These are phyloP conservation scores for Cordyceps pruinosa DNA, from an alignment of 2,329 filamentous ascomycete genomes.

Conservation along the genomic window DNA sequence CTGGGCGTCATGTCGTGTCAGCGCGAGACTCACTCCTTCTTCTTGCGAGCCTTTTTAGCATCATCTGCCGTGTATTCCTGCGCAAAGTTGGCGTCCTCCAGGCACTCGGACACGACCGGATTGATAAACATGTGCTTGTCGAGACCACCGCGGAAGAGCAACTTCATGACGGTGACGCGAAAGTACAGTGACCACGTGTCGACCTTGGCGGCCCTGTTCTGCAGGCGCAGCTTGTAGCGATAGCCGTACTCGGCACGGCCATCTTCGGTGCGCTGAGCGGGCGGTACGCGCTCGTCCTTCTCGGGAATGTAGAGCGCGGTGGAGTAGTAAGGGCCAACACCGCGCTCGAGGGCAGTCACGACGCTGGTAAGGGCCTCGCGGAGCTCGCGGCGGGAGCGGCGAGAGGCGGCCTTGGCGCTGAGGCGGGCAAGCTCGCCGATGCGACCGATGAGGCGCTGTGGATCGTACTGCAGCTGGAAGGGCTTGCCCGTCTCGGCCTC, in stretches of 20 bases:
- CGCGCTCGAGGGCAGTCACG: conserved; percentile 46
- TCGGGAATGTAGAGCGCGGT: conserved; percentile 36
- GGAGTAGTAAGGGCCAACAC: conserved; percentile 49
- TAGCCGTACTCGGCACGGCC: conserved; percentile 46
- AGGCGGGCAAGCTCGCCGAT: conserved; percentile 41
- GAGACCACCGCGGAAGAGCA: conserved; percentile 40
- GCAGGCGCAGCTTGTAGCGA: conserved; percentile 42
- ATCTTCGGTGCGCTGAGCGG: conserved; percentile 34
- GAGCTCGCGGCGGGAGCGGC: conserved; percentile 40
- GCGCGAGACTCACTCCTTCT: background rate
- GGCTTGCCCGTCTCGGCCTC: conserved; percentile 43
- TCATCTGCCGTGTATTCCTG: conserved; percentile 11
- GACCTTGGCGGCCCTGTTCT: conserved; percentile 38
- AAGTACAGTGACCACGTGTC: conserved; percentile 46
- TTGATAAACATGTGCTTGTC: conserved; percentile 32
- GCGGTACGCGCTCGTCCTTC: conserved; percentile 36
- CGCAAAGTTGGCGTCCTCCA: conserved; percentile 30
- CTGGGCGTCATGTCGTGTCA: background rate
- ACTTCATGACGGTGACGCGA: conserved; percentile 41
- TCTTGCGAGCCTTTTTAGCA: conserved; percentile 7
- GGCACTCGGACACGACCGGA: conserved; percentile 31
- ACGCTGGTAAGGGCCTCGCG: conserved; percentile 45
- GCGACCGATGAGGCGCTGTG: conserved; percentile 40
- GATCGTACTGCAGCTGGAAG: conserved; percentile 44
- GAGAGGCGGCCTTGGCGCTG: conserved; percentile 43